A percentile compares a stretch with the other conserved stretches of the same genome.
These are phyloP conservation scores for Myxozyma sirexii DNA, from an alignment of 805 yeast genomes.

Conservation along the genomic window DNA sequence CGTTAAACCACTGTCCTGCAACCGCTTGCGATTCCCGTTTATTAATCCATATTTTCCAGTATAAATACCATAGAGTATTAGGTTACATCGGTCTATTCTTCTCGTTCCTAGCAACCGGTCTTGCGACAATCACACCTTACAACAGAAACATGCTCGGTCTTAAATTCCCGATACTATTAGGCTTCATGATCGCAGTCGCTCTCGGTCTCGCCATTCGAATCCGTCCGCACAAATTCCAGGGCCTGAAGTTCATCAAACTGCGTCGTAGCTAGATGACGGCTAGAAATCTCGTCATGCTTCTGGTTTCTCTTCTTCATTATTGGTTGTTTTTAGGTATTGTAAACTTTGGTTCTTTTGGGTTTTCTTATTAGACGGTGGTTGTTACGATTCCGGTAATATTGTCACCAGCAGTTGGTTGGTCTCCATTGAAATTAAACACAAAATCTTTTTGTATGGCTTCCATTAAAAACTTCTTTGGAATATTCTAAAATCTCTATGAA, in stretches of 20 bases:
- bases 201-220: slow-evolving; percentile 27
- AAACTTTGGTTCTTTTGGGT: neutral
- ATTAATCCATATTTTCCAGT: slow-evolving; percentile 9
- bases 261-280: slow-evolving; percentile 9
- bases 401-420: neutral
- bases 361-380: neutral
- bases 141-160: slow-evolving; percentile 20
- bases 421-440: too few relatives aligned
- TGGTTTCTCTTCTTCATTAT: neutral
- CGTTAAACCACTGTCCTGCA: neutral
- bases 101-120: slow-evolving; percentile 3
- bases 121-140: slow-evolving; percentile 23
- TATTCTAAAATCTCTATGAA: too few relatives aligned
- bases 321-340: neutral
- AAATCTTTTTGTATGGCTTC: too few relatives aligned
- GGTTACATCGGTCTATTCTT: slow-evolving; percentile 35
- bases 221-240: slow-evolving; percentile 27
- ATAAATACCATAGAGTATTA: slow-evolving; percentile 39
- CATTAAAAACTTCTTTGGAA: too few relatives aligned
- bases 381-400: neutral
- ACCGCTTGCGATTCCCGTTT: neutral
- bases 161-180: slow-evolving; percentile 9
- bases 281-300: neutral
- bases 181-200: slow-evolving; percentile 13
- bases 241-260: slow-evolving; percentile 9